Evolutionary conservation across 148 eudicot genomes (phyloP), one percentile per base, ranked within the genome.

Genomic region (Rheum nobile): DNA sequence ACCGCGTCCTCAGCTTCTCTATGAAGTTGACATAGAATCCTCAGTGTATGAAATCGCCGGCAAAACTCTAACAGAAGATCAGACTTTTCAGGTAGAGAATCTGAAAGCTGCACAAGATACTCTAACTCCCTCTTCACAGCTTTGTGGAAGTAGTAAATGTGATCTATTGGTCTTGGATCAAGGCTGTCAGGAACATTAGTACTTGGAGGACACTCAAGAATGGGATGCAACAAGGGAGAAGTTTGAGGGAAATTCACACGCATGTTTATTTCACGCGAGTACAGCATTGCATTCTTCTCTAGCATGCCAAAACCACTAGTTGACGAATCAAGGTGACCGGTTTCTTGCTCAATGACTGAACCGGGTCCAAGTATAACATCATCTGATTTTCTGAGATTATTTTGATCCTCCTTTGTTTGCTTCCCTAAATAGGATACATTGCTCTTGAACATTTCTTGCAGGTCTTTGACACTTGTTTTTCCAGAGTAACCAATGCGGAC

Each of bases 1-100:
- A 96, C 84, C 31, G 84, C 83, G 80, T 96, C 97, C 84, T 96
- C 99, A 8, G 94, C 81, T 77, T 87, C 86, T 82, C 94, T 92
- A 59, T 96, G 99, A 76, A 86, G 80, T 65, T 85, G 83, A 79
- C 88, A 89, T 34, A 92, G 61, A 50, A 80, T 71, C 34, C 72
- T 85, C 22, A 91, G 29, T 74, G 80, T 79, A 72, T 61, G 75
- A 80, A 96, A 96, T 21, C 84, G 85, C 76, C 61, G 84, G 29
- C 65, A 73, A 75, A 96, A 90, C 67, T 86, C 89, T 75, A 79
- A 28, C 34, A 90, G 77, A 74, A 81, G 75, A 74, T 75, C 85
- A 35, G 71, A 42, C 78, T 88, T 84, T 81, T 85, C 86, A n/a
- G 75, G 75, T 84, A 95, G 72, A 68, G 84, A 83, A 69, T 81